Base-by-base conservation (phyloP, 2,329 filamentous ascomycete genomes). In the Davidsoniella eucalypti region DNA sequence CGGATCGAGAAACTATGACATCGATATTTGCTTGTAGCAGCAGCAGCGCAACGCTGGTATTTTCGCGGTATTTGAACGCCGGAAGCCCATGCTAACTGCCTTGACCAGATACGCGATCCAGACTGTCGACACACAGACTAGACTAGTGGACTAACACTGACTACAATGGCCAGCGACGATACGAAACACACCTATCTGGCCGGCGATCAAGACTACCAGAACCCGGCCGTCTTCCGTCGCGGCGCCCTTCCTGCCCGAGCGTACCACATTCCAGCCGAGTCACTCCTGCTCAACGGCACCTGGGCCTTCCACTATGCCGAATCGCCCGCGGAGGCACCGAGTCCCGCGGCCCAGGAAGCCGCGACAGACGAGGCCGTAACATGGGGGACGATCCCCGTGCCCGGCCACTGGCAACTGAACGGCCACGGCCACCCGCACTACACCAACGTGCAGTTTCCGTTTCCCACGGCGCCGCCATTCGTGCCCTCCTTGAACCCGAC, bases 391-490 rank as follows among this genome's bases (percentile, higher is more conserved):
- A 75, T 82, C 37, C 57, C 66, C 5, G 81, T 85, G 0, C 82
- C 80, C 0, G 76, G 78, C 12, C 77, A 79, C 66, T 86, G 82
- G 82, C 81, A 85, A 61, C 65, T 82, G 1, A 75, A 83, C 57
- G 80, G 80, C 12, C 76, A 75, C 56, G 81, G 80, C 3, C 67
- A 70, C 8, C 81, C 81, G 2, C 78, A 82, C 46, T 85, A 85
- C 58, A 84, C 80, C 8, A 86, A 86, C 55, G 67, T 80, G 47
- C 67, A 75, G 47, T 85, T 75, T 54, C 81, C 79, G 0, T 81
- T 81, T 58, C 78, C 79, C 0, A 76, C 81, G 0, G 69, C 79
- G 50, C 80, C 82, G 1, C 82, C 82, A 0, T 65, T 78, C 56
- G 70, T 82, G 1, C 75, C 80, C 0, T 10, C 33, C 70, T 71